A percentile compares a stretch with the other conserved stretches of the same genome.
Conservation (phyloP, 805 yeast species). For the Scheffersomyces amazonensis region DNA sequence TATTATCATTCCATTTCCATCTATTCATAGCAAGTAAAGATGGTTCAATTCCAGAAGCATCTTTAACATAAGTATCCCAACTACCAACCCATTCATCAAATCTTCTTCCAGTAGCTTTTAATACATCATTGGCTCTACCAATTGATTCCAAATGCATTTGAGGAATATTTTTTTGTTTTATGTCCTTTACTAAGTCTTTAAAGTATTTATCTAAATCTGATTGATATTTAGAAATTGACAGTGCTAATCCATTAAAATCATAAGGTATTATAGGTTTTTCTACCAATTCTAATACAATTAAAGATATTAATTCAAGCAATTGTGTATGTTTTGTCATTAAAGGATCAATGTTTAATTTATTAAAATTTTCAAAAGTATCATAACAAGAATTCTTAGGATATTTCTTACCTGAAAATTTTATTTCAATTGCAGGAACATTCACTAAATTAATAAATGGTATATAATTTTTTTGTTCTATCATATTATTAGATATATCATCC, state of each 20-base stretch:
- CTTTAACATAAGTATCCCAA: constrained; percentile 52
- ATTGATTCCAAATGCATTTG: constrained; percentile 21
- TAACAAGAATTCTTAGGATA: constrained; percentile 57
- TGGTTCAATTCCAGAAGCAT: constrained; percentile 62
- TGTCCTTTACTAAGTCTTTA: constrained; percentile 13
- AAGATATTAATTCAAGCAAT: constrained; percentile 54
- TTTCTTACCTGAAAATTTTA: constrained; percentile 44
- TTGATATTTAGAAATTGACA: constrained; percentile 40
- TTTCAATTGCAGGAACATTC: constrained; percentile 70
- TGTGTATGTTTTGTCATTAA: constrained; percentile 53
- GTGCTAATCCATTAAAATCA: constrained; percentile 47
- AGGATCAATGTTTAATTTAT: constrained; percentile 47
- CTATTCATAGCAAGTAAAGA: constrained; percentile 67
- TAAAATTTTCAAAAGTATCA: constrained; percentile 62
- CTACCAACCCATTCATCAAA: constrained; percentile 55
- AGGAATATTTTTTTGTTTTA: constrained; percentile 11
- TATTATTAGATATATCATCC: constrained; percentile 24
- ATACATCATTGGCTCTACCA: constrained; percentile 19
- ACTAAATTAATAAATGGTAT: constrained; percentile 60
- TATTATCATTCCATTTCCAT: constrained; percentile 76
- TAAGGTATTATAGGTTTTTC: constrained; percentile 79
- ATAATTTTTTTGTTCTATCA: constrained; percentile 55
- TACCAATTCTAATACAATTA: constrained; percentile 53
- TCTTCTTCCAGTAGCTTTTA: constrained; percentile 34
- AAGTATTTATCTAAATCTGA: constrained; percentile 44